Evolutionary conservation across 129 eudicot species (phyloP).

Genomic region (Flaveria trinervia): DNA sequence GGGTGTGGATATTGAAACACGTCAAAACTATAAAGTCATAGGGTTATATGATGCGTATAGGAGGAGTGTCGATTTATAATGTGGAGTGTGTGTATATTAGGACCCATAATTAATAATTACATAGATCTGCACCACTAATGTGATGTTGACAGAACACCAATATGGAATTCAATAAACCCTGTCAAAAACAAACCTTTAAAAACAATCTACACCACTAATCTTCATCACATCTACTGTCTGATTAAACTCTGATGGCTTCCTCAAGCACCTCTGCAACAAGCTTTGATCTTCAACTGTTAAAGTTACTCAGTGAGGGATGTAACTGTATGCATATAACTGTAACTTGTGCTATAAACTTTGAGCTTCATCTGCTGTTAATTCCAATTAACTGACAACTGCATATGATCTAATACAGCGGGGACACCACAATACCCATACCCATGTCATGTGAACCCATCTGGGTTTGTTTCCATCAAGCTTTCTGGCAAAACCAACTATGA

Average conservation of each 20-base stretch:
- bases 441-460: neutral
- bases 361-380: neutral
- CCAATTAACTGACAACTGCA: neutral
- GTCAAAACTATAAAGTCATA: too few species aligned
- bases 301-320: neutral
- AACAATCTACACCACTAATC: neutral
- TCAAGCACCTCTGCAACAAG: neutral
- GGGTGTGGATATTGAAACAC: too few species aligned
- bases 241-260: neutral
- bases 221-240: too few species aligned
- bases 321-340: conserved; percentile 1
- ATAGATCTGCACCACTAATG: neutral
- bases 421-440: conserved; percentile 12
- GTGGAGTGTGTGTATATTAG: too few species aligned
- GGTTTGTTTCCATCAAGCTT: conserved; percentile 5
- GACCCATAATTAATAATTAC: neutral
- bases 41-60: too few species aligned
- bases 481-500: neutral
- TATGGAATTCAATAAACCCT: neutral
- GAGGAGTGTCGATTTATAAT: too few species aligned
- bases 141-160: conserved; percentile 1
- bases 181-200: neutral
- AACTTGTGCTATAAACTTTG: too few species aligned
- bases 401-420: conserved; percentile 10
- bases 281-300: neutral